phyloP scores from a whole-genome alignment of 2,329 filamentous ascomycete species.

The Sclerotinia glacialis region DNA sequence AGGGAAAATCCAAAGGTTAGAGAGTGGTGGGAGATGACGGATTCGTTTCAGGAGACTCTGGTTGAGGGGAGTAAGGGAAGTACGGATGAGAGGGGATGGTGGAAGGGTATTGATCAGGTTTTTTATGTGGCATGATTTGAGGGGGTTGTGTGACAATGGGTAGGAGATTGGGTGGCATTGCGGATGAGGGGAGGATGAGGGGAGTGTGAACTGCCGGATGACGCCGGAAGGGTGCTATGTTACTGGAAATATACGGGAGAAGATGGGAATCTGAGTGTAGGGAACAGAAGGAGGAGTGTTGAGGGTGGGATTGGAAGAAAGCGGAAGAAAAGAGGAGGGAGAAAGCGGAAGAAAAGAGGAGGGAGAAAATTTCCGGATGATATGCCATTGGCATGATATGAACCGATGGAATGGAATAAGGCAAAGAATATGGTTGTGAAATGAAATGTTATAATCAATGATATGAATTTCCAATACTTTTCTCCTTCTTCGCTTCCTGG shows the following conservation, averaged over 20 bases:
- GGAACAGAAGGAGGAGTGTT: no score
- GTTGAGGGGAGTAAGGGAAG: constrained; percentile 59
- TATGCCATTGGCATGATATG: not conserved
- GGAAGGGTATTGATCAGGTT: constrained; percentile 67
- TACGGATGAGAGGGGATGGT: constrained; percentile 62
- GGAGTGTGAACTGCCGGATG: not conserved
- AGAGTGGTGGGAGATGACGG: constrained; percentile 81
- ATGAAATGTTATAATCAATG: not conserved
- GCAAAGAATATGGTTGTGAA: not conserved
- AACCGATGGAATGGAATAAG: not conserved
- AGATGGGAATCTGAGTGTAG: not conserved
- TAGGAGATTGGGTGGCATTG: no score
- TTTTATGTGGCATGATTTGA: constrained; percentile 55
- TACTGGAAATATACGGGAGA: no score
- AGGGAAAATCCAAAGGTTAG: constrained; percentile 67
- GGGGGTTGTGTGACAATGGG: no score
- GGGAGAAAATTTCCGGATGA: not conserved
- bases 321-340: no score
- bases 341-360: not conserved
- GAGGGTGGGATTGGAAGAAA: no score
- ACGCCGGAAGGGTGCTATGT: no score
- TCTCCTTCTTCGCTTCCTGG: not conserved
- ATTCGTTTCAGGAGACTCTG: constrained; percentile 67
- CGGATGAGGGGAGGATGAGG: no score
- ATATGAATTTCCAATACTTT: not conserved